A percentile compares a stretch with the other conserved stretches of the same genome.
These are phyloP conservation scores for Capsella bursapastoris DNA, from an alignment of 345 rosid genomes.

Conservation along the genomic window DNA sequence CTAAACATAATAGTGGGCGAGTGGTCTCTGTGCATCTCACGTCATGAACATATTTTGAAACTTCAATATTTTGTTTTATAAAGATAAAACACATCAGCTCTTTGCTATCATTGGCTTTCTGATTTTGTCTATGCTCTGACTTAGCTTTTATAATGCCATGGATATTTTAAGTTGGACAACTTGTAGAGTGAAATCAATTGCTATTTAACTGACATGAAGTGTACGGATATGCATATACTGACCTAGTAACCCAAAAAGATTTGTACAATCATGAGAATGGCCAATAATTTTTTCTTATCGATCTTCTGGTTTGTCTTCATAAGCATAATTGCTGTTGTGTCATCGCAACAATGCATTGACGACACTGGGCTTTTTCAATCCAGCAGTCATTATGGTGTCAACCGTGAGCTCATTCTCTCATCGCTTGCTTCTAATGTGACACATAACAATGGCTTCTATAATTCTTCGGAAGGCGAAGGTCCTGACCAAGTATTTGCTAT, in stretches of 20 bases:
- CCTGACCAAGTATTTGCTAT: slow-evolving; percentile 11
- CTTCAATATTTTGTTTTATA: slow-evolving; percentile 1
- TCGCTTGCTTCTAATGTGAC: neutral
- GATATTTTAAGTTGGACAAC: slow-evolving; percentile 19
- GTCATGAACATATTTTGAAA: slow-evolving; percentile 18
- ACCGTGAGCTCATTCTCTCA: neutral
- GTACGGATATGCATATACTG: slow-evolving; percentile 40
- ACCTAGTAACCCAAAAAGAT: neutral
- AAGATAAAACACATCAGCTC: slow-evolving; percentile 12
- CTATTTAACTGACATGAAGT: neutral
- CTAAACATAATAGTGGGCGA: neutral
- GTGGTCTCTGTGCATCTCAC: slow-evolving; percentile 7
- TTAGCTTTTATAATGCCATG: slow-evolving; percentile 13
- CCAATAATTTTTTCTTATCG: neutral
- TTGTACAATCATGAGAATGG: neutral
- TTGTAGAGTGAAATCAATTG: slow-evolving; percentile 12
- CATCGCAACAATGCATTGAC: neutral
- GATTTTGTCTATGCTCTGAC: slow-evolving; percentile 21
- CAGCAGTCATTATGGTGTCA: neutral
- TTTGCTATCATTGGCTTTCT: slow-evolving; percentile 17
- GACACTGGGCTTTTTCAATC: neutral
- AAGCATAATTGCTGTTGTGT: neutral
- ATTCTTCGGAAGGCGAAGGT: neutral
- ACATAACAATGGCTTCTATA: slow-evolving; percentile 17
- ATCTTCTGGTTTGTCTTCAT: slow-evolving; percentile 9